Percentiles rank a stretch among this genome's conserved stretches.
These are phyloP conservation scores for Albophoma yamanashiensis DNA, from an alignment of 2,329 filamentous ascomycete genomes.

Conservation along the genomic window DNA sequence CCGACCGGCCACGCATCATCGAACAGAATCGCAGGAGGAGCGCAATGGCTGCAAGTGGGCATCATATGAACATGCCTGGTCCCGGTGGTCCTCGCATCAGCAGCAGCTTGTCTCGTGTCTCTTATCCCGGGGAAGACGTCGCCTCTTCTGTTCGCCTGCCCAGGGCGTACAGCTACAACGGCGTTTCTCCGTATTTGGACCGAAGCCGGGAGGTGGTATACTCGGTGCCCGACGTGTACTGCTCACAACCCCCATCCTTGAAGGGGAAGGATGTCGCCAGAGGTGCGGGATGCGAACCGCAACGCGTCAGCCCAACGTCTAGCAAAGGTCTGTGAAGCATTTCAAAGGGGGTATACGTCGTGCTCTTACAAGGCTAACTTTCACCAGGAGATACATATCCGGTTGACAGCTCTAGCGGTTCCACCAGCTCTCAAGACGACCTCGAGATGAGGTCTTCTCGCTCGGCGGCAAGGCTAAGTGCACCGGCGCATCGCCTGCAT, in stretches of 20 bases:
- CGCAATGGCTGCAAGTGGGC: constrained; percentile 31
- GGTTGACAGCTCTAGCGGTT: constrained; percentile 23
- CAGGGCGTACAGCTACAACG: constrained; percentile 32
- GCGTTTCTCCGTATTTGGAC: constrained; percentile 18
- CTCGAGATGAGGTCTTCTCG: constrained; percentile 24
- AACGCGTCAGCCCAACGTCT: constrained; percentile 23
- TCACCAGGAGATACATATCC: constrained; percentile 5
- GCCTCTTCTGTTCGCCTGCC: constrained; percentile 28
- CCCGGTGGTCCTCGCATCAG: constrained; percentile 31
- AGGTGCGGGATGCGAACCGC: constrained; percentile 17
- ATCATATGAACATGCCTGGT: constrained; percentile 25
- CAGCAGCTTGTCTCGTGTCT: constrained; percentile 35
- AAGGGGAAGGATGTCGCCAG: constrained; percentile 34
- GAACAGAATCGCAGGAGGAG: constrained; percentile 40
- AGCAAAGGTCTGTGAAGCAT: constrained; percentile 22
- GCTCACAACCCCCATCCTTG: constrained; percentile 14
- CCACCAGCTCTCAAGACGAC: constrained; percentile 27
- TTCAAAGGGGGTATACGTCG: no score
- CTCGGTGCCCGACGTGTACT: constrained; percentile 12
- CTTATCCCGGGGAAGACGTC: constrained; percentile 31
- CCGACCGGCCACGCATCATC: constrained; percentile 35
- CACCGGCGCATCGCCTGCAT: constrained; percentile 11
- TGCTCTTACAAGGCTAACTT: background rate
- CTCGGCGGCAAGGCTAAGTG: constrained; percentile 2
- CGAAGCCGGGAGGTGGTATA: constrained; percentile 20